Base-by-base conservation (phyloP, 768 basidiomycete genomes). In the Leccinum longicurvipes region DNA sequence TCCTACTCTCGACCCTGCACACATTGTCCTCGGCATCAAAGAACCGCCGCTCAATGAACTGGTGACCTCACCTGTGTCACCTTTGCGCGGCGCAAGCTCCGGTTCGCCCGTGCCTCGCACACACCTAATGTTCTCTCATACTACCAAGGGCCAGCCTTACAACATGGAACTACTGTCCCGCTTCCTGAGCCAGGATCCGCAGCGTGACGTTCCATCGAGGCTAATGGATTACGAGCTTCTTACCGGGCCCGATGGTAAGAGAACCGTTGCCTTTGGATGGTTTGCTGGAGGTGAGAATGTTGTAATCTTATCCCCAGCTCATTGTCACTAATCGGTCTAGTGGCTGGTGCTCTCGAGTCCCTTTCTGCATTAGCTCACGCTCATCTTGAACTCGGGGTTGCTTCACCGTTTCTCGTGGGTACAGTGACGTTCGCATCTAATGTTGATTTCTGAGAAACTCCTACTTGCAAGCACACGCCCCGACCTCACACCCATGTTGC, bases 51-150 rank as follows among this genome's bases (percentile, higher is more conserved):
- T 94, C 7, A 45, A 72, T 25, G 84, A 87, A 58, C 76, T 93
- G 31, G 66, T 84, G 62, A 78, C 77, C 19, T 67, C 72, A 28
- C 77, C 80, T 21, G 63, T 78, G 21, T 61, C 64, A 19, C 68
- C 73, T 32, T 68, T 29, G 15, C 52, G 41, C 25, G 19, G 44
- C 46, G 62, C 65, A 11, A 47, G 49, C 25, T 36, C 57, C 54
- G 54, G 46, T 53, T 58, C 54, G 39, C 60, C 61, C 3, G 66
- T 75, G 32, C 72, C 80, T 11, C 82, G 88, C 29, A 93, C 87
- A 1, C 87, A 94, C 62, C 72, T 95, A 53, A 93, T 94, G 86
- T 96, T 97, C 79, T 93, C 89, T 28, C 93, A 95, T 67, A 95
- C 93, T 0, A 82, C 83, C 53, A 96, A 95, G 70, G 90, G 89